These are phyloP conservation scores for Ramicandelaber brevisporus DNA, from an alignment of 192 early-diverging fungal species.

Conservation along the genomic window DNA sequence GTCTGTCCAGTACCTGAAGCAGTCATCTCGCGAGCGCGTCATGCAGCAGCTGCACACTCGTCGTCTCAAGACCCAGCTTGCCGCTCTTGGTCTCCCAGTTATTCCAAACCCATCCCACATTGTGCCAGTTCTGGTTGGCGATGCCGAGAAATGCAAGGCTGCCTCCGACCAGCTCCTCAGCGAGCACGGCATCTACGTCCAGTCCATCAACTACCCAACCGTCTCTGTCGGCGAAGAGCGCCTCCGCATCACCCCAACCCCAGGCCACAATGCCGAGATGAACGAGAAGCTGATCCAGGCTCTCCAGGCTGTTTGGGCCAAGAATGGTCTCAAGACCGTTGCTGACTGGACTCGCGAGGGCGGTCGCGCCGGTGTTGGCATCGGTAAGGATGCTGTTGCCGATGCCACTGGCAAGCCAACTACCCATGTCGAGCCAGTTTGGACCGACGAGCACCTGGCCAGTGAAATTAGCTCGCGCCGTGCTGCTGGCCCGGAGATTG, in stretches of 20 bases:
- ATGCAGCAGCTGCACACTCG: constrained; percentile 86
- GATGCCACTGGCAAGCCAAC: constrained; percentile 11
- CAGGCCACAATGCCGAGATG: constrained; percentile 65
- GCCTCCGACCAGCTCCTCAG: constrained; percentile 78
- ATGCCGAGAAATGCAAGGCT: constrained; percentile 79
- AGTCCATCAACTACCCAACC: constrained; percentile 97
- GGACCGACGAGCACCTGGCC: constrained; percentile 19
- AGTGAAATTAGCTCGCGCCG: no score
- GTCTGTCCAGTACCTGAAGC: constrained; percentile 76
- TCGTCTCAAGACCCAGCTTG: constrained; percentile 57
- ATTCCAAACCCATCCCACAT: constrained; percentile 98
- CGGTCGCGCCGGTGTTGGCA: constrained; percentile 72
- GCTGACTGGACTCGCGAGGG: constrained; percentile 65
- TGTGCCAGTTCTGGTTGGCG: constrained; percentile 91
- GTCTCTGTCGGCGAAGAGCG: constrained; percentile 86
- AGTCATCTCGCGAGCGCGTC: constrained; percentile 61
- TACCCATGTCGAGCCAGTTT: constrained; percentile 16
- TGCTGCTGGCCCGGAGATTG: no score
- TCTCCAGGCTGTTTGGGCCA: constrained; percentile 65
- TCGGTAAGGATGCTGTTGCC: constrained; percentile 4
- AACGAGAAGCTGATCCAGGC: constrained; percentile 62
- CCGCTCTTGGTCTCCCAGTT: constrained; percentile 70
- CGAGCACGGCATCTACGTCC: constrained; percentile 88
- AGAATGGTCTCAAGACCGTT: constrained; percentile 60
- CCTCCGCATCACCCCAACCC: constrained; percentile 91